Evolutionary conservation across 1,284 basidiomycete species (phyloP), one percentile per base, ranked within the genome.

Genomic region (Heterobasidion irregulare): DNA sequence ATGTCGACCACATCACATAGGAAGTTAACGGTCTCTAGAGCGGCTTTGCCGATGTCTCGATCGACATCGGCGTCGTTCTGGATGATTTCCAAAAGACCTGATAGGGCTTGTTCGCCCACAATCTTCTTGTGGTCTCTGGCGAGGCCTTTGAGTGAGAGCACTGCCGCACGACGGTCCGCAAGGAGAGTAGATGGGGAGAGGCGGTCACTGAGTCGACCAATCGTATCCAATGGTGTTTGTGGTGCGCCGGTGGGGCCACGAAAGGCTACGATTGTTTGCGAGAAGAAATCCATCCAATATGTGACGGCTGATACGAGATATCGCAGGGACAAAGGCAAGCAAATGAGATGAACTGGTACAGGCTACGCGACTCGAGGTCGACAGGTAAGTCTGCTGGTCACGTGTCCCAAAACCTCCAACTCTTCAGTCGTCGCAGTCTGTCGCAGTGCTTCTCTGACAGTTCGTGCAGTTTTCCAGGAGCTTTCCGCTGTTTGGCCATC

Each of bases 81-180:
- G 41, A 96, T 75, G 10, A 94, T 88, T 34, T 89, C 84, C 6
- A 96, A 69, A 6, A 97, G 79, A 1, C 90, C 86, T 6, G 79
- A 73, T 13, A 98, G 75, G 1, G 92, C 88, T 52, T 78, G 76
- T 59, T 82, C 77, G 10, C 91, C 93, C 18, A 97, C 89, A 57
- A 96, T 92, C 57, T 83, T 78, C 68, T 91, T 94, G 77, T 91
- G 94, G 71, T 97, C 95, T 55, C 94, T 81, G 50, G 88, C 79
- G 51, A 98, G 82, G 13, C 94, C 94, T 69, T 98, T 98, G 62
- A 99, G 80, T 0, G 93, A 84, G 47, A 98, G 76, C 8, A 99
- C 86, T 0, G 95, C 90, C 16, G 95, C 95, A 53, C 93, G 82
- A 62, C 95, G 80, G 72, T 98, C 96, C 47, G 94, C 89, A 38